phyloP scores from a whole-genome alignment of 176 grass and related monocot genomes.

The Tillandsia fasciculata region DNA sequence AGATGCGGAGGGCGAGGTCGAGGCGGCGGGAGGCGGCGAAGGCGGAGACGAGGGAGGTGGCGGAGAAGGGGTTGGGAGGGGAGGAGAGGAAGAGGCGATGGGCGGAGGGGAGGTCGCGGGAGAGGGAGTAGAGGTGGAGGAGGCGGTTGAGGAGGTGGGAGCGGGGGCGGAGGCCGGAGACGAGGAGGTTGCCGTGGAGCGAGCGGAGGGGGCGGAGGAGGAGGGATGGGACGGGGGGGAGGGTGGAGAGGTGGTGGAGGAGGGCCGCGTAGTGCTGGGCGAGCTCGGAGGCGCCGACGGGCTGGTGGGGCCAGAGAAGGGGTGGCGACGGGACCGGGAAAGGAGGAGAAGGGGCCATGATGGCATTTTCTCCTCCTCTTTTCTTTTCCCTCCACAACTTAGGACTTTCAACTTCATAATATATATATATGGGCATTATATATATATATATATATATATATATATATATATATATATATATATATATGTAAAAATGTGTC shows the following conservation, averaged over 20 bases:
- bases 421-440: no score
- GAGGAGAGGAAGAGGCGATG: slow-evolving; percentile 38
- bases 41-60: slow-evolving; percentile 63
- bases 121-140: slow-evolving; percentile 75
- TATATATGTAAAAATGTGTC: no score
- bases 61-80: slow-evolving; percentile 30
- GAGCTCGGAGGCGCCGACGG: slow-evolving; percentile 27
- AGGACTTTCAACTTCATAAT: no score
- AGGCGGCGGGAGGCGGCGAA: slow-evolving; percentile 45
- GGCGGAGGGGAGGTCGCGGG: slow-evolving; percentile 49
- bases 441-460: no score
- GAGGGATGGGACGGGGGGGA: background rate
- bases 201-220: slow-evolving; percentile 37
- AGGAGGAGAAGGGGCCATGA: background rate
- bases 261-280: slow-evolving; percentile 25
- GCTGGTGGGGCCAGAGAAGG: slow-evolving; percentile 19
- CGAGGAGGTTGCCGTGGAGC: slow-evolving; percentile 63
- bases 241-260: slow-evolving; percentile 26
- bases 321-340: slow-evolving; percentile 27
- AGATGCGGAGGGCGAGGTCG: slow-evolving; percentile 42
- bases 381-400: no score
- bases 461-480: no score
- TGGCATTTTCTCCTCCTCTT: background rate
- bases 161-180: slow-evolving; percentile 51
- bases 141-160: slow-evolving; percentile 78